Evolutionary conservation across 192 early-diverging fungal species (phyloP), one percentile per base, ranked within the genome.

Genomic region (Podochytrium sp.): DNA sequence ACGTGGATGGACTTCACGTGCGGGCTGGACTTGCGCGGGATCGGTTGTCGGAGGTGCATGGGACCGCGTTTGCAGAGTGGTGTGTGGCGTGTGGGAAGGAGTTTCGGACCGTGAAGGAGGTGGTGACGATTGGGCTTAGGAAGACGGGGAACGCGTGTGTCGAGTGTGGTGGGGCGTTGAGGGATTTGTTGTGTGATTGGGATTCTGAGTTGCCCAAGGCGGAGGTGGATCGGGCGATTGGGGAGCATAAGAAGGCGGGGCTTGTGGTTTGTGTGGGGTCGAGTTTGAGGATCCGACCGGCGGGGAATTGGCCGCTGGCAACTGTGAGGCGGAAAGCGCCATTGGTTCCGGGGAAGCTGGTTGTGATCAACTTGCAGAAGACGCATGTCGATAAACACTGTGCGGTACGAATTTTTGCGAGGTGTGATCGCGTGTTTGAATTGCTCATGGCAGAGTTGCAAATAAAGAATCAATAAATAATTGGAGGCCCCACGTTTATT

Each of bases 391-490:
- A 69, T 37, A 69, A 69, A 37, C 34, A 69, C 7, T 51, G 25
- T 69, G 49, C 23, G n/a, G 6, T 51, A n/a, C 66, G 66, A 27
- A 53, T 69, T 18, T 69, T 69, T 39, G 47, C 50, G n/a, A 12
- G 35, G 0, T 12, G 5, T 7, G 66, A 69, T 55, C 10, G 5
- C 0, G 66, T 69, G 4, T 69, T 69, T 55, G 34, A 69, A 23
- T 18, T 42, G 47, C 47, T 65, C 6, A 25, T 40, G 53, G 69
- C n/a, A 79, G 85, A 65, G 52, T 87, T 63, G n/a, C n/a, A n/a
- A n/a, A n/a, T 47, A 20, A 47, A 20, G 20, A 47, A 47, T 47
- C 7, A 47, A 20, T 47, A 47, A 47, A 7, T 47, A 47, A 47
- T 47, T 47, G 7, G 43, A 20, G 7, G 43, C 43, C 7, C 7